Conservation (phyloP, 805 yeast genomes). For the Cyberlindnera nakhonratchasimensis region DNA sequence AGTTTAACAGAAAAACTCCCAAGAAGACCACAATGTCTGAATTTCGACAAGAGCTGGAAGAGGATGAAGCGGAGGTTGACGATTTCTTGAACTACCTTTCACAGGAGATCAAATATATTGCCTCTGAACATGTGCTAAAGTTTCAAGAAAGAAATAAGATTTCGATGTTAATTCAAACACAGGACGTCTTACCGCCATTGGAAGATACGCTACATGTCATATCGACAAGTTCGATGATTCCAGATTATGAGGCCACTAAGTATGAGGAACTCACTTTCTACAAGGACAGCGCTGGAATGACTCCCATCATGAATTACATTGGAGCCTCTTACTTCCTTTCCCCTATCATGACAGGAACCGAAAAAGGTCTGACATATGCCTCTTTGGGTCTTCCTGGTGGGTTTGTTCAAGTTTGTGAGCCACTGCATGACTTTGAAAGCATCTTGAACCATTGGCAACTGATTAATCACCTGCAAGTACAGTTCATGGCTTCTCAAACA, state of each 20-base stretch:
- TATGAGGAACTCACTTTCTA: slow-evolving; percentile 17
- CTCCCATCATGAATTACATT: slow-evolving; percentile 13
- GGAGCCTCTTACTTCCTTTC: slow-evolving; percentile 13
- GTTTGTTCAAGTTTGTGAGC: slow-evolving; percentile 4
- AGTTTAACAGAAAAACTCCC: slow-evolving; percentile 1
- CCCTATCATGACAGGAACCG: slow-evolving; percentile 4
- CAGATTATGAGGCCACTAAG: slow-evolving; percentile 15
- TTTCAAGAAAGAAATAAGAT: background rate
- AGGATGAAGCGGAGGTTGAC: background rate
- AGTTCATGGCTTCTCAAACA: slow-evolving; percentile 11
- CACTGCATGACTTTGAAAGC: slow-evolving; percentile 13
- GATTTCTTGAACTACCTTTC: slow-evolving; percentile 10
- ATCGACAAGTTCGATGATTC: slow-evolving; percentile 11
- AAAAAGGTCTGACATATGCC: slow-evolving; percentile 1
- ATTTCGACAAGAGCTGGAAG: background rate
- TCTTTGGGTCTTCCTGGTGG: slow-evolving; percentile 14
- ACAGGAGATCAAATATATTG: slow-evolving; percentile 13
- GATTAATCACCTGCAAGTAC: slow-evolving; percentile 7
- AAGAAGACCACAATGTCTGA: background rate
- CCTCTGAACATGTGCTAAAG: slow-evolving; percentile 13
- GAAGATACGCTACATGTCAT: slow-evolving; percentile 10
- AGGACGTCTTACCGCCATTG: slow-evolving; percentile 5
- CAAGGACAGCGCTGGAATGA: slow-evolving; percentile 14
- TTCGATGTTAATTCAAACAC: slow-evolving; percentile 9
- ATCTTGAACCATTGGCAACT: slow-evolving; percentile 18